A percentile compares a stretch with the other conserved stretches of the same genome.
phyloP scores from a whole-genome alignment of 2,329 filamentous ascomycete species.

The Colletotrichum neosansevieriae region DNA sequence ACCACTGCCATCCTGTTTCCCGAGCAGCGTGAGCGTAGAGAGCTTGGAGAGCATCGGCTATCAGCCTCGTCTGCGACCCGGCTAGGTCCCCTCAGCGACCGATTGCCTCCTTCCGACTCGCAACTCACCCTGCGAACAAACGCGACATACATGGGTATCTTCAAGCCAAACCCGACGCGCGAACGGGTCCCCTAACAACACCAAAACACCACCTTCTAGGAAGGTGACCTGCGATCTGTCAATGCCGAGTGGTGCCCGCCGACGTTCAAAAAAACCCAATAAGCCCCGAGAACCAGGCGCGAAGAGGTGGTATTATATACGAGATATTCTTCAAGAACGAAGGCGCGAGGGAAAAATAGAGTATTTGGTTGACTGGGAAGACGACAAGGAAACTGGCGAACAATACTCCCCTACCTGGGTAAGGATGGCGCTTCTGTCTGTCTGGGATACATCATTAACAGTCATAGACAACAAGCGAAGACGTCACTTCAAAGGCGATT shows the following conservation, averaged over 20 bases:
- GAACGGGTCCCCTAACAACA: constrained; percentile 4
- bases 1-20: constrained; percentile 14
- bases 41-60: constrained; percentile 34
- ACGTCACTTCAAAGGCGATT: constrained; percentile 49
- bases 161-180: constrained; percentile 7
- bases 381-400: constrained; percentile 48
- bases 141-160: constrained; percentile 12
- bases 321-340: constrained; percentile 52
- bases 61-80: constrained; percentile 35
- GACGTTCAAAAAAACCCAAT: constrained; percentile 24
- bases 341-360: constrained; percentile 44
- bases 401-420: constrained; percentile 52
- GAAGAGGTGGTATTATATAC: constrained; percentile 51
- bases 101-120: not conserved
- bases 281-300: constrained; percentile 26
- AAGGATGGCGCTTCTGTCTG: constrained; percentile 29
- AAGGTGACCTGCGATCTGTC: constrained; percentile 35
- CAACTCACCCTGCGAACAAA: not conserved
- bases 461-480: constrained; percentile 34
- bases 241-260: constrained; percentile 36
- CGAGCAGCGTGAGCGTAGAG: constrained; percentile 32
- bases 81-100: constrained; percentile 27
- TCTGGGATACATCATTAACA: constrained; percentile 16
- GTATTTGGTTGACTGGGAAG: constrained; percentile 56
- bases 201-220: constrained; percentile 33